Percentiles rank a stretch among this genome's conserved stretches.
phyloP scores from a whole-genome alignment of 2,329 filamentous ascomycete species.

The Daldinia eschscholtzii region DNA sequence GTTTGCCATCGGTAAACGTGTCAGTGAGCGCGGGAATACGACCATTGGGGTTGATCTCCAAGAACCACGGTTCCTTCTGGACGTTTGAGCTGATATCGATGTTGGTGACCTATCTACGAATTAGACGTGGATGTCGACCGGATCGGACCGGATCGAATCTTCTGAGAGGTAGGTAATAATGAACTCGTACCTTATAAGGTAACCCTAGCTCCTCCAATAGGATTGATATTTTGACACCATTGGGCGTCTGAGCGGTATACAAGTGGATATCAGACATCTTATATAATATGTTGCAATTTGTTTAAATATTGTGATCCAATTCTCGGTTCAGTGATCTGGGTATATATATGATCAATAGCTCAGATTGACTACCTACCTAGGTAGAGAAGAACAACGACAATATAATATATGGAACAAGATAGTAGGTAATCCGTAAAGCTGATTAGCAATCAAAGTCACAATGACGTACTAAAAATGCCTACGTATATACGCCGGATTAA shows the following conservation, averaged over 20 bases:
- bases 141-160: too few species aligned
- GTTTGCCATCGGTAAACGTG: conserved; percentile 77
- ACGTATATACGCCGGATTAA: conserved; percentile 16
- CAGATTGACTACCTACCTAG: too few species aligned
- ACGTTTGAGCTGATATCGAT: conserved; percentile 80
- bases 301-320: conserved; percentile 36
- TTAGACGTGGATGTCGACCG: conserved; percentile 12
- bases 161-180: background rate
- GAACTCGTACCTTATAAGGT: conserved; percentile 74
- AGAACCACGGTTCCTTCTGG: conserved; percentile 90
- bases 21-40: conserved; percentile 91
- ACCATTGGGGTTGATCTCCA: conserved; percentile 92
- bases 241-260: conserved; percentile 86
- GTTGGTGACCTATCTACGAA: conserved; percentile 60
- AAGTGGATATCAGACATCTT: conserved; percentile 81
- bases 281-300: conserved; percentile 42
- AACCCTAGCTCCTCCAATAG: conserved; percentile 86
- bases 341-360: background rate
- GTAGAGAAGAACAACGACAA: background rate
- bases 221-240: conserved; percentile 91
- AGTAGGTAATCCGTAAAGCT: background rate
- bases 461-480: conserved; percentile 12
- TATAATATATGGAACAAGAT: conserved; percentile 12
- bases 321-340: background rate
- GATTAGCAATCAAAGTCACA: conserved; percentile 33